Base-by-base conservation (phyloP, 2,329 filamentous ascomycete species). In the Stemphylium beticola region DNA sequence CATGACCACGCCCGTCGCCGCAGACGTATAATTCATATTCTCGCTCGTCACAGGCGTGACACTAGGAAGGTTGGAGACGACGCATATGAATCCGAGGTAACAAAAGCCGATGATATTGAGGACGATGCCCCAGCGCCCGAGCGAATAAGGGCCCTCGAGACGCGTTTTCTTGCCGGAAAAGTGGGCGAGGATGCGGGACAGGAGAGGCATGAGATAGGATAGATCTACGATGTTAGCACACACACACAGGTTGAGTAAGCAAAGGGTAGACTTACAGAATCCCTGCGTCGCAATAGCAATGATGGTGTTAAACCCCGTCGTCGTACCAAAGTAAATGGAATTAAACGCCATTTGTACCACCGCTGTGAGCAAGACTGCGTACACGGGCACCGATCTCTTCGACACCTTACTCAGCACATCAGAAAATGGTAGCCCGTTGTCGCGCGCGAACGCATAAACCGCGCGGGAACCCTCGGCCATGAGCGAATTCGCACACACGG, bases 11-110 rank as follows among this genome's bases (percentile, higher is more conserved):
- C 83, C 83, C 26, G 85, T 79, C 0, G 83, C 83, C 0, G 83
- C 83, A 18, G 77, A 80, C 0, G 82, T 85, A 58, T 85, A 85
- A 53, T 85, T 86, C 83, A 85, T 86, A 32, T 82, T 83, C 22
- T 82, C 77, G 31, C 75, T 75, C 1, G 73, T 76, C n/a, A 86
- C 82, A 0, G 83, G 84, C 6, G 68, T 77, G 0, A 77, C 64
- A 0, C 76, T 78, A 0, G 84, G 83, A 51, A 85, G 82, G 52
- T 85, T 85, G 65, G 85, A 84, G 0, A 82, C 82, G 47, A 85
- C 81, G 22, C 78, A 79, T 2, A 81, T 79, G 50, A 85, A 85
- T 1, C 82, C 65, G 3, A 85, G 70, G 61, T 81, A 86, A 0
- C 81, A 38, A 4, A 85, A 76, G 0, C 82, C 83, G 15, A 83